A percentile compares a stretch with the other conserved stretches of the same genome.
Evolutionary conservation across 78 protist genomes (phyloP).

Genomic region (Dictyostelium intermedium): DNA sequence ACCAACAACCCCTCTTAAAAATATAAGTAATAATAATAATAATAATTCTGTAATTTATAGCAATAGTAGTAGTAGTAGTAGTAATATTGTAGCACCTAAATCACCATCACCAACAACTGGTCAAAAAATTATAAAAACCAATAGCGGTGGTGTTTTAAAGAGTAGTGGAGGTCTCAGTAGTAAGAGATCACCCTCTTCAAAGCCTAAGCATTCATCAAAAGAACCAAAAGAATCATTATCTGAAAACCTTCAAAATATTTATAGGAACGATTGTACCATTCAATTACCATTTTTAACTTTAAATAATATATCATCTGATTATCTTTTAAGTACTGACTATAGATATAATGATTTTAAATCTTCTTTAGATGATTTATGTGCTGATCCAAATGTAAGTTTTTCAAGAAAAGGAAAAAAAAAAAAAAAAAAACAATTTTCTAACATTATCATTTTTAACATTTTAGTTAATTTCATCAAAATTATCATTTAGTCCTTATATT

Average conservation of each 20-base stretch:
- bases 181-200: constrained; percentile 1
- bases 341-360: constrained; percentile 47
- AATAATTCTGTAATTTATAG: constrained; percentile 11
- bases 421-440: neutral
- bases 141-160: neutral
- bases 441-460: neutral
- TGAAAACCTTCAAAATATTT: constrained; percentile 55
- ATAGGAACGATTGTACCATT: constrained; percentile 71
- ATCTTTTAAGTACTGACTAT: constrained; percentile 27
- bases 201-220: constrained; percentile 20
- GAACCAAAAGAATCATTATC: constrained; percentile 66
- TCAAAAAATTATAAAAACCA: constrained; percentile 7
- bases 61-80: constrained; percentile 11
- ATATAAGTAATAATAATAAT: neutral
- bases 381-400: constrained; percentile 29
- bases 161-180: neutral
- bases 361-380: constrained; percentile 46
- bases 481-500: constrained; percentile 34
- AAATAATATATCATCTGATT: constrained; percentile 30
- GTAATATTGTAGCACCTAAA: neutral
- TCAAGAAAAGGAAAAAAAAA: neutral
- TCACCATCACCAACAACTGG: neutral
- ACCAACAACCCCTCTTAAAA: neutral
- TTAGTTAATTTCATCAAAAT: neutral
- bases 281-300: constrained; percentile 72